Percentiles rank a stretch among this genome's conserved stretches.
These are phyloP conservation scores for Alternaria atra DNA, from an alignment of 2,329 filamentous ascomycete species.

Conservation along the genomic window DNA sequence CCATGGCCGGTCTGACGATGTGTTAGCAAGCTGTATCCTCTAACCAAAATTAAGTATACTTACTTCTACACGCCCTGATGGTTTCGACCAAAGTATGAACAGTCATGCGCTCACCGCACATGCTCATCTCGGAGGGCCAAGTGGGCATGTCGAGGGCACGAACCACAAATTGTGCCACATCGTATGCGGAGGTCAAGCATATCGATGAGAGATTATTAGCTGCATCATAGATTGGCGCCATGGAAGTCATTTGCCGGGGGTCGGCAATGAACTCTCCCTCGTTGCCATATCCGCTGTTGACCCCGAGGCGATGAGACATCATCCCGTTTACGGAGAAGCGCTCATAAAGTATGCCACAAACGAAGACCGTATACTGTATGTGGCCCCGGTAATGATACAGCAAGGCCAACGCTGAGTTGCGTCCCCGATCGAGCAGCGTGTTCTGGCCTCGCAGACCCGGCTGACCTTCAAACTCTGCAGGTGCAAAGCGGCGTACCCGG, in stretches of 20 bases:
- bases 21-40: slow-evolving; percentile 15
- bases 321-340: slow-evolving; percentile 75
- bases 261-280: slow-evolving; percentile 74
- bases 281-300: slow-evolving; percentile 61
- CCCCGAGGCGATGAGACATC: slow-evolving; percentile 66
- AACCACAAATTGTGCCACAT: slow-evolving; percentile 75
- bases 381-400: slow-evolving; percentile 64
- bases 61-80: slow-evolving; percentile 50
- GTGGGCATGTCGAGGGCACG: slow-evolving; percentile 70
- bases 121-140: slow-evolving; percentile 75
- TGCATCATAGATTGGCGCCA: slow-evolving; percentile 66
- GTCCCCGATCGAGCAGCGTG: slow-evolving; percentile 70
- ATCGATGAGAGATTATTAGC: slow-evolving; percentile 58
- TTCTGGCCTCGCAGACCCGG: slow-evolving; percentile 63
- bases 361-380: slow-evolving; percentile 75
- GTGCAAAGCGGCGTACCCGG: slow-evolving; percentile 74
- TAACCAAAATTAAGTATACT: background rate
- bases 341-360: slow-evolving; percentile 80
- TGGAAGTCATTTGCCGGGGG: slow-evolving; percentile 64
- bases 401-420: slow-evolving; percentile 64
- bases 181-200: slow-evolving; percentile 73
- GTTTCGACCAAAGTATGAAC: slow-evolving; percentile 68
- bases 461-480: slow-evolving; percentile 77
- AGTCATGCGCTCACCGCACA: slow-evolving; percentile 72
- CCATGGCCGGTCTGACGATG: slow-evolving; percentile 38